A percentile compares a stretch with the other conserved stretches of the same genome.
These are phyloP conservation scores for Mycena sp. DNA, from an alignment of 1,284 basidiomycete genomes.

Conservation along the genomic window DNA sequence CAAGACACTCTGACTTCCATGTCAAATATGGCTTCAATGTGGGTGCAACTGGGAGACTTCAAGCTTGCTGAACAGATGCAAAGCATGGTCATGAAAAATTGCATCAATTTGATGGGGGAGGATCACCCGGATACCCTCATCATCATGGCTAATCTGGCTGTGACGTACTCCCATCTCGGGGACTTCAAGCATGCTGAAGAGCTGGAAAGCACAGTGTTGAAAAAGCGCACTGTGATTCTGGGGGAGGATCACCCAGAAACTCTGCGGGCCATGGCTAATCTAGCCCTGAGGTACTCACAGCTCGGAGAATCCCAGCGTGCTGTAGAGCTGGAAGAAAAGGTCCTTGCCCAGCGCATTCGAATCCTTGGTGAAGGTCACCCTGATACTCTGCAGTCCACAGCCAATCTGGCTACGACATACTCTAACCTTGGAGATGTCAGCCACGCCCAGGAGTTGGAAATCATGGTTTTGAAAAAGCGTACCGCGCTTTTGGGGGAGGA, in stretches of 20 bases:
- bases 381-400: slow-evolving; percentile 2
- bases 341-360: neutral
- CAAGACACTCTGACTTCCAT: neutral
- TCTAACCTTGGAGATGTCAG: neutral
- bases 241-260: too few species aligned
- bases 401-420: neutral
- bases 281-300: neutral
- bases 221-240: neutral
- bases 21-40: neutral
- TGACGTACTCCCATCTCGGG: neutral
- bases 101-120: neutral
- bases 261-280: too few species aligned
- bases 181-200: neutral
- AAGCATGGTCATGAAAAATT: neutral
- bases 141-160: neutral
- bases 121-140: slow-evolving; percentile 5
- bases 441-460: slow-evolving; percentile 1
- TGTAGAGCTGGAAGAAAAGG: too few species aligned
- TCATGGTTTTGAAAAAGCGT: neutral
- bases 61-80: neutral
- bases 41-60: neutral
- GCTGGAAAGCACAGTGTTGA: neutral
- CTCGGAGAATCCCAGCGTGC: too few species aligned
- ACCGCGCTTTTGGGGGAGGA: neutral
- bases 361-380: slow-evolving; percentile 1